Evolutionary conservation across 164 flowering plant genomes (phyloP), one percentile per base, ranked within the genome.

Genomic region (Magnolia kwangsiensis): DNA sequence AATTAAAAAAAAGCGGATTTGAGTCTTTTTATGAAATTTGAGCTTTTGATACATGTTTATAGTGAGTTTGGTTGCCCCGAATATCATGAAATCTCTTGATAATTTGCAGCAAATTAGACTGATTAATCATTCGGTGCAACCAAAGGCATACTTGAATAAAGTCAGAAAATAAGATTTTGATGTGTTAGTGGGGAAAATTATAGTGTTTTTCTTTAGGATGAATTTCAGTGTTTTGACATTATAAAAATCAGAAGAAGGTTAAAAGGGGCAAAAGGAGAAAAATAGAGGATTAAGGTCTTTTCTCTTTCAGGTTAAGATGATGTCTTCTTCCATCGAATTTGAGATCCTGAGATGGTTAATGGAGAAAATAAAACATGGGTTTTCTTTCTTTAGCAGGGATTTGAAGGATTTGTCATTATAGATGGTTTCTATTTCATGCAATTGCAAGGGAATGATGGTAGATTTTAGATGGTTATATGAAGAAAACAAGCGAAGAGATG

Each of bases 341-440:
- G 50, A 69, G 55, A 13, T 21, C 18, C 13, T 58, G 16, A 6
- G 7, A 37, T 7, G 27, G 50, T 21, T 58, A 78, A 61, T 63
- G 67, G 27, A 78, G 70, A 50, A 19, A 73, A 50, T 6, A 63
- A n/a, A 29, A 55, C 31, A 27, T 45, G 71, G 31, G 45, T 23
- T 51, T 68, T 21, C 67, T 66, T 19, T 31, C 21, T 50, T 74
- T 19, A 50, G 67, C 31, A 75, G 45, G n/a, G 31, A 67, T 55
- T 68, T 68, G 19, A 13, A 13, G 66, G 9, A 23, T 19, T 51
- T 55, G 70, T 16, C 21, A 50, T 27, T 19, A 29, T 16, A 19
- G 71, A 68, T 66, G 8, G 29, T 2, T 50, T 63, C 23, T 63
- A 18, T 63, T 63, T 8, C 19, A 4, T 21, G 19, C 65, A 6